Base-by-base conservation (phyloP, 495 filamentous ascomycete species). In the Penicillium coprophilum region DNA sequence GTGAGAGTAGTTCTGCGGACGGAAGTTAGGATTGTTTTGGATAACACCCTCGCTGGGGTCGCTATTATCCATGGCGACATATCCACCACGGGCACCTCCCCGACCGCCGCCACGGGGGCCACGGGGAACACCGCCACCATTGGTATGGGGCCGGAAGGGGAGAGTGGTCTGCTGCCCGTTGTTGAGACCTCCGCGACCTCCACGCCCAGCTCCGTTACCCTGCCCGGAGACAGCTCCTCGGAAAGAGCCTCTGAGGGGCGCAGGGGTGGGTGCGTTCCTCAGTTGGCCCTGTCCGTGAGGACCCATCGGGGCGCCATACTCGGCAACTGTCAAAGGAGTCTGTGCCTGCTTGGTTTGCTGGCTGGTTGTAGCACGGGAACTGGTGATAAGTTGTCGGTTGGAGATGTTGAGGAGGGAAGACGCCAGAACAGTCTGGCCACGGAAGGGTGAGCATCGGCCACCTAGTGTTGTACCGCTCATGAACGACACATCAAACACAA, bases 391-490 rank as follows among this genome's bases (percentile, higher is more conserved):
- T 73, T 97, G 95, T 53, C 81, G 83, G 60, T 92, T 78, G 8
- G 87, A 86, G 36, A 97, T 69, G 68, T 99, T 99, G 15, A 99
- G 85, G 20, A 96, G 90, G 1, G 89, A 87, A 10, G 85, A 84
- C 17, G 85, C 79, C 2, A 89, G 83, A 10, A 99, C 91, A 0
- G 95, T 97, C 67, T 94, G 92, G 38, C 95, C 95, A 36, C 95
- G 85, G 85, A 97, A 97, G 6, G 89, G 89, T n/a, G 91, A 89
- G 70, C 95, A 97, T 23, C 95, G 85, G 23, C 89, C 90, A 55
- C 88, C 86, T 12, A 99, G 80, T 0, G 87, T 91, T 0, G 91
- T 96, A 49, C 93, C 95, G 56, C 89, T 92, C 91, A 99, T 97
- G 70, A 99, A 99, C 3, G 89, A 88, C 17, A 81, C 80, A 65